Percentiles rank a stretch among this genome's conserved stretches.
Evolutionary conservation across 441 rosid species (phyloP).

Genomic region (Mallotus japonicus): DNA sequence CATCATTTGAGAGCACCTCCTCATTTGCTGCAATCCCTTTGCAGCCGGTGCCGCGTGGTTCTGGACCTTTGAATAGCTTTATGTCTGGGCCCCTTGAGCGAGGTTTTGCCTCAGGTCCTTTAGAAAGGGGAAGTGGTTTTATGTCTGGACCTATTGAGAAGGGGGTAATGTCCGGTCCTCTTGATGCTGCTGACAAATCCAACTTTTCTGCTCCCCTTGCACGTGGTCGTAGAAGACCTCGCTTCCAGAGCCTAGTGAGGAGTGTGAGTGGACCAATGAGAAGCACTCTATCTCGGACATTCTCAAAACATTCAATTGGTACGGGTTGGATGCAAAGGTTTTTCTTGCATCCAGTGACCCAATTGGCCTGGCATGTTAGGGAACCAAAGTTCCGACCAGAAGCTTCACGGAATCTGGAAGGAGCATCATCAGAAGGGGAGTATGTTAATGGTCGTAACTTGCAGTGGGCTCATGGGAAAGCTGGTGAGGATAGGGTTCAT

Average conservation of each 20-base stretch:
- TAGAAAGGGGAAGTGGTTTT: slow-evolving; percentile 78
- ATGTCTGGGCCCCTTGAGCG: slow-evolving; percentile 95
- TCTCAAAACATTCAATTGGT: slow-evolving; percentile 70
- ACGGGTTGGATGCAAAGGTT: slow-evolving; percentile 75
- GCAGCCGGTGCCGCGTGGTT: slow-evolving; percentile 88
- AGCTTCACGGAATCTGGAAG: slow-evolving; percentile 55
- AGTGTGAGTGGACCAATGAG: slow-evolving; percentile 94
- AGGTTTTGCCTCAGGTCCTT: slow-evolving; percentile 88
- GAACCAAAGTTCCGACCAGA: slow-evolving; percentile 67
- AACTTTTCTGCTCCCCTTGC: slow-evolving; percentile 95
- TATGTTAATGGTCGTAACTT: slow-evolving; percentile 58
- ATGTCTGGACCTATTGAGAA: slow-evolving; percentile 94
- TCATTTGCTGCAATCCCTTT: slow-evolving; percentile 89
- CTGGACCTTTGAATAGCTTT: slow-evolving; percentile 82
- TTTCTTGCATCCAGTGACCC: slow-evolving; percentile 70
- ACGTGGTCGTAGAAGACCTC: slow-evolving; percentile 56
- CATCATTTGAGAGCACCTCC: slow-evolving; percentile 93
- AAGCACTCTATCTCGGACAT: slow-evolving; percentile 71
- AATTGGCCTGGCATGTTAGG: slow-evolving; percentile 66
- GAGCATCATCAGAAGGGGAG: slow-evolving; percentile 53
- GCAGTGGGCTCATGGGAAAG: slow-evolving; percentile 99
- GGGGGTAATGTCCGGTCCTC: slow-evolving; percentile 95
- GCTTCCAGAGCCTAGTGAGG: slow-evolving; percentile 64
- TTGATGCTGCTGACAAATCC: slow-evolving; percentile 69
- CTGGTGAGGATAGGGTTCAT: slow-evolving; percentile 96